Conservation (phyloP, 768 basidiomycete species). For the Tephrocybe sp. region DNA sequence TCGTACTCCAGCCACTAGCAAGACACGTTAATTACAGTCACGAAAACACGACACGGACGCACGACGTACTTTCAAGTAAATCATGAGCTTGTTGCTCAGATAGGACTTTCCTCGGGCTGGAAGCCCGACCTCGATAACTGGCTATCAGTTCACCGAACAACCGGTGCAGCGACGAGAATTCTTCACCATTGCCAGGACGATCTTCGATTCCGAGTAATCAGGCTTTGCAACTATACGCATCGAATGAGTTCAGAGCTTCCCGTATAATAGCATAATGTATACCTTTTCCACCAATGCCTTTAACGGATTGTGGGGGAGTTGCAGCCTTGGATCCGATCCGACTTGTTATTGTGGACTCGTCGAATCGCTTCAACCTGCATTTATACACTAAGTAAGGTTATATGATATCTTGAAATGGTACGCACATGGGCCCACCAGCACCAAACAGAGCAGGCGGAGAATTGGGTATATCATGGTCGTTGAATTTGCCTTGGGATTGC, state of each 20-base stretch:
- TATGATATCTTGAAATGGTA: too few relatives aligned
- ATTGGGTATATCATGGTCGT: slow-evolving; percentile 33
- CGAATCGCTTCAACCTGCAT: slow-evolving; percentile 73
- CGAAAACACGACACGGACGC: slow-evolving; percentile 6
- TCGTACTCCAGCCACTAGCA: slow-evolving; percentile 95
- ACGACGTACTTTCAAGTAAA: slow-evolving; percentile 80
- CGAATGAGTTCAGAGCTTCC: slow-evolving; percentile 5
- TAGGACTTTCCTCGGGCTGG: slow-evolving; percentile 99
- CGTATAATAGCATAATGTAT: slow-evolving; percentile 10
- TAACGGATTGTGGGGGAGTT: slow-evolving; percentile 79
- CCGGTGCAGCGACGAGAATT: too few relatives aligned
- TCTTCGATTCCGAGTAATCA: slow-evolving; percentile 98
- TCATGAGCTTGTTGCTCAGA: slow-evolving; percentile 95
- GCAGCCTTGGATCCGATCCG: slow-evolving; percentile 69
- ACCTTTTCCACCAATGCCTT: slow-evolving; percentile 91
- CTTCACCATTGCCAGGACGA: slow-evolving; percentile 92
- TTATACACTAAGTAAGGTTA: background rate
- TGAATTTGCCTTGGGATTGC: slow-evolving; percentile 34
- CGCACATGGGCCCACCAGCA: slow-evolving; percentile 75
- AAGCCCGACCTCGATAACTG: slow-evolving; percentile 70
- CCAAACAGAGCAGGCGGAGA: slow-evolving; percentile 63
- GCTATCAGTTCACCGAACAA: background rate
- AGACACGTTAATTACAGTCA: slow-evolving; percentile 16
- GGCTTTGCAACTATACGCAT: slow-evolving; percentile 77
- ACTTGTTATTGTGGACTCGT: slow-evolving; percentile 70